Percentiles rank a stretch among this genome's conserved stretches.
Evolutionary conservation across 257 asterid species (phyloP).

Genomic region (Primulina tabacum): DNA sequence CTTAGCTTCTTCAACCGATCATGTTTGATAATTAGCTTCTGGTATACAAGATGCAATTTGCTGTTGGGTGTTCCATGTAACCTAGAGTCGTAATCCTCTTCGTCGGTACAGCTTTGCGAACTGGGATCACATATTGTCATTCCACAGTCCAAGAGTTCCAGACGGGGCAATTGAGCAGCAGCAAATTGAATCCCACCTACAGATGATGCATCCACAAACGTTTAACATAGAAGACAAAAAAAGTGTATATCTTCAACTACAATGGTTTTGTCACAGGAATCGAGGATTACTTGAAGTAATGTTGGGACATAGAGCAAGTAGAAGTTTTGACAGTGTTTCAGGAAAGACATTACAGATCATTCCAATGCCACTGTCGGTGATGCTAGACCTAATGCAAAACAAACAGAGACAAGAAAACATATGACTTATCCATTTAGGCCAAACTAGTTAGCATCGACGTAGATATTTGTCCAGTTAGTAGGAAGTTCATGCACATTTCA

Average conservation of each 20-base stretch:
- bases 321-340: constrained; percentile 72
- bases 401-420: constrained; percentile 14
- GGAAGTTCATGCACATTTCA: constrained; percentile 5
- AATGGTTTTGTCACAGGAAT: constrained; percentile 8
- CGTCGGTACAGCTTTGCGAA: constrained; percentile 33
- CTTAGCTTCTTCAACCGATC: constrained; percentile 78
- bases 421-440: neutral
- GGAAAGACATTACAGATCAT: constrained; percentile 95
- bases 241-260: neutral
- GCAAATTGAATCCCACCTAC: constrained; percentile 98
- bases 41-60: constrained; percentile 63
- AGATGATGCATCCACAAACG: constrained; percentile 11
- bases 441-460: neutral
- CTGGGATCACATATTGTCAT: constrained; percentile 74
- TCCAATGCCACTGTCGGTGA: constrained; percentile 92
- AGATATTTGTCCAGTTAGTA: neutral
- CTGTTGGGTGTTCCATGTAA: constrained; percentile 48
- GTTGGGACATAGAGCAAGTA: constrained; percentile 92
- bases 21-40: constrained; percentile 90
- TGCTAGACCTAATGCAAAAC: constrained; percentile 65
- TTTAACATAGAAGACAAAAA: neutral
- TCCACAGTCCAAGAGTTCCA: constrained; percentile 96
- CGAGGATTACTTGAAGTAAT: constrained; percentile 79
- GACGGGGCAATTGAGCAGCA: constrained; percentile 75
- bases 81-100: constrained; percentile 37